Conservation (phyloP, 495 filamentous ascomycete genomes). For the Neurospora sp. region DNA sequence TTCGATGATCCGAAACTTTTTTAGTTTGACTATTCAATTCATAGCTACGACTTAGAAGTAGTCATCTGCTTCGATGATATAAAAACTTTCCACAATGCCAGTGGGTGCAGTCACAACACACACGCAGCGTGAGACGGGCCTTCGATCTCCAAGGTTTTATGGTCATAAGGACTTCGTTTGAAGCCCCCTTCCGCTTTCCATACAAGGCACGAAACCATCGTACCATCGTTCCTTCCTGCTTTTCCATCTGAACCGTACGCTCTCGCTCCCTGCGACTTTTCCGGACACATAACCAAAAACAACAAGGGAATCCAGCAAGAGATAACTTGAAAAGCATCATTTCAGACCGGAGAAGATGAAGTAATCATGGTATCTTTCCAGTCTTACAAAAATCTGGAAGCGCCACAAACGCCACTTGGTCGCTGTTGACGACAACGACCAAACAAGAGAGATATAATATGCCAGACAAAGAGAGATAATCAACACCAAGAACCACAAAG, state of each 20-base stretch:
- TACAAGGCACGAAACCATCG: not conserved
- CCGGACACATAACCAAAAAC: not conserved
- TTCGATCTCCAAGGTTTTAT: not conserved
- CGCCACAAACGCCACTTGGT: constrained; percentile 21
- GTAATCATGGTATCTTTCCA: constrained; percentile 21
- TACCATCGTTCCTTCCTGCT: not conserved
- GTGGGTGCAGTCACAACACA: not conserved
- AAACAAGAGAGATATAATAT: constrained; percentile 5
- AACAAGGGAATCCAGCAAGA: not conserved
- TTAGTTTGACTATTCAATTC: not conserved
- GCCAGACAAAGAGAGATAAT: constrained; percentile 4
- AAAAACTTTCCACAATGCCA: too few relatives aligned
- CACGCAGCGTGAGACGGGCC: not conserved
- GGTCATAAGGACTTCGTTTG: not conserved
- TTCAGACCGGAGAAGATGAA: not conserved
- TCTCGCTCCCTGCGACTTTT: not conserved
- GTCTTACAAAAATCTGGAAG: constrained; percentile 7
- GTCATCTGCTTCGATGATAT: too few relatives aligned
- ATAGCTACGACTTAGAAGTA: not conserved
- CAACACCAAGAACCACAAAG: not conserved
- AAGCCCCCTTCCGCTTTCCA: not conserved
- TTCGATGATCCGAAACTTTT: too few relatives aligned
- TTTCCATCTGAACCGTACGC: not conserved
- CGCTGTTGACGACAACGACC: constrained; percentile 13
- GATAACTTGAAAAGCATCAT: not conserved